Base-by-base conservation (phyloP, 164 flowering plant genomes). In the Brasenia schreberi region DNA sequence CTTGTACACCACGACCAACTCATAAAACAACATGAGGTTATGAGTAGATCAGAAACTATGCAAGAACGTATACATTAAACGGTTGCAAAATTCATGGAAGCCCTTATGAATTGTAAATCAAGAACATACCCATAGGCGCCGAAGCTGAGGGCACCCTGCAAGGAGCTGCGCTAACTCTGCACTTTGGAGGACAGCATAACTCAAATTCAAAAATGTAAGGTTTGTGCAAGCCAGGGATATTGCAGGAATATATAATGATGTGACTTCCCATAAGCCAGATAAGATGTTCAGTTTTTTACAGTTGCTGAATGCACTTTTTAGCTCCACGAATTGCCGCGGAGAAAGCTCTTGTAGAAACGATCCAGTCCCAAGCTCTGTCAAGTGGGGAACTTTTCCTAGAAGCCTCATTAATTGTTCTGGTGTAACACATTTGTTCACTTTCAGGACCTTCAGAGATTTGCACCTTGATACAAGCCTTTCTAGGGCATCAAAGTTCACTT, bases 191-290 rank as follows among this genome's bases (percentile, higher is more conserved):
- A 75, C 67, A 43, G 85, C 84, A 73, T 80, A 74, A 65, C 93
- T 84, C 76, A 91, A 70, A 72, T 91, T 91, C 80, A 88, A 77
- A 78, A 79, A 91, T n/a, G 86, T 80, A 65, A 91, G 65, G 67
- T 77, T 77, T 18, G 71, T 16, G 65, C 89, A 85, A 23, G 81
- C 87, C 14, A 83, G 76, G 69, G 83, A 85, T 5, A 91, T 63
- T 65, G 66, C 79, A 10, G 87, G 88, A 18, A 91, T 84, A 79
- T 80, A 77, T 1, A 65, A 42, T 0, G 82, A 70, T 56, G 71
- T 70, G 14, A 79, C 87, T 53, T 87, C 91, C 84, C 86, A 84
- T 58, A 91, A 82, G 63, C 97, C 97, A 7, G 89, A 85, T 18
- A 91, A 78, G 6, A 79, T 75, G 7, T 78, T 78, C 17, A 88